Evolutionary conservation across 257 asterid species (phyloP).

Genomic region (Penstemon newberryi): DNA sequence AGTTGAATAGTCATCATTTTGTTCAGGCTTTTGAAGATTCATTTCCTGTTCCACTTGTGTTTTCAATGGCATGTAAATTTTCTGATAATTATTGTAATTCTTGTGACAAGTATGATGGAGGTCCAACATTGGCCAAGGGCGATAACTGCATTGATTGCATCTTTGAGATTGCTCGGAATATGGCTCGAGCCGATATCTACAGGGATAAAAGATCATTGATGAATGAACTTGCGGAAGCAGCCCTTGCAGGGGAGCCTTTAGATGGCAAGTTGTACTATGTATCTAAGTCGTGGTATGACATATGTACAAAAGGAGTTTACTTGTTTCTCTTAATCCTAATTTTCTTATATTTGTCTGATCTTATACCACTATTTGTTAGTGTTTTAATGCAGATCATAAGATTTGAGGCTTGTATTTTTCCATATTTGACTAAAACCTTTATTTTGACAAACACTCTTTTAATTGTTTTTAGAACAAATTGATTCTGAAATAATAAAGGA

Average conservation of each 20-base stretch:
- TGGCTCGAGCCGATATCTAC: constrained; percentile 66
- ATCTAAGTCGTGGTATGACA: constrained; percentile 79
- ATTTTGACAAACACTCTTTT: neutral
- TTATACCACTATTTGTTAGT: constrained; percentile 8
- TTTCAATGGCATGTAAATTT: constrained; percentile 25
- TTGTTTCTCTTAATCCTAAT: constrained; percentile 6
- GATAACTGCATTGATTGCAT: constrained; percentile 81
- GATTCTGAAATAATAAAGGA: neutral
- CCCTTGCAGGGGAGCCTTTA: constrained; percentile 68
- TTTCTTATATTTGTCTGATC: constrained; percentile 20
- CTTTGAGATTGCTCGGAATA: constrained; percentile 61
- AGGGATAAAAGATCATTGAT: constrained; percentile 72
- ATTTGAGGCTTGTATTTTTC: constrained; percentile 13
- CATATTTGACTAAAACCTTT: neutral
- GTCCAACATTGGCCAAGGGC: constrained; percentile 74
- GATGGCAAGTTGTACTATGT: constrained; percentile 66
- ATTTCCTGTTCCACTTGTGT: constrained; percentile 20
- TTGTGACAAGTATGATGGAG: constrained; percentile 77
- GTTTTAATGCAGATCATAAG: constrained; percentile 10
- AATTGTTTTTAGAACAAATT: neutral
- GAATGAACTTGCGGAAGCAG: constrained; percentile 94
- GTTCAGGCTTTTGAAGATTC: constrained; percentile 12
- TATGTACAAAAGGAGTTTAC: constrained; percentile 1
- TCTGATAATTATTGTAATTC: constrained; percentile 36
- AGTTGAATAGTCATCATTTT: neutral